Base-by-base conservation (phyloP, 2,329 filamentous ascomycete genomes). In the Fusarium sp. region DNA sequence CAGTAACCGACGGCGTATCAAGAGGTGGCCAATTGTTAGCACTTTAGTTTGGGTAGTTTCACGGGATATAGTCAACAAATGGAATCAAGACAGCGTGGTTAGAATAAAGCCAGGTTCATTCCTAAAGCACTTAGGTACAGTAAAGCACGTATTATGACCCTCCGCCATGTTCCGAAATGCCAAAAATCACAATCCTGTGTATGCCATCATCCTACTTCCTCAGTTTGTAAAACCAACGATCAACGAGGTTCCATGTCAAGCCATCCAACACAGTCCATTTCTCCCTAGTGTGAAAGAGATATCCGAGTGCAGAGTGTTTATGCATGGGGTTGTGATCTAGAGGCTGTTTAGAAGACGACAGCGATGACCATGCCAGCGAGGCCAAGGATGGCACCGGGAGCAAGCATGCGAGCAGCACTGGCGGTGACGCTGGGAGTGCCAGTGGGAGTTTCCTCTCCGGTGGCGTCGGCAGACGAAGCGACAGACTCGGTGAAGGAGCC, bases 361-460 rank as follows among this genome's bases (percentile, higher is more conserved):
- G 65, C 70, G 38, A 69, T 54, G 36, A 70, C 59, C 45, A 76
- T 51, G 62, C 64, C 68, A 24, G 61, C 72, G 26, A 68, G 46
- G 38, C 69, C 73, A 29, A 75, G 46, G 35, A 62, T 51, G 5
- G 67, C 65, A n/a, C 60, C 64, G 6, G 69, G 63, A 43, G 65
- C 41, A 39, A 66, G 59, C 32, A 64, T 59, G n/a, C 63, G 56
- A 28, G 69, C 73, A 24, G 70, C 75, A n/a, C 70, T 75, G 25
- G 74, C 65, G 26, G 72, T 70, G 36, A 73, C 71, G 7, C 70
- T 70, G 29, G 68, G 68, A 24, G 69, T 71, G 25, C 70, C 61
- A 19, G 72, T 67, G 35, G 73, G 61, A 55, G 65, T 64, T 28
- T 41, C 54, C 25, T 48, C 67, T 7, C 41, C 62, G 9, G 61